A percentile compares a stretch with the other conserved stretches of the same genome.
phyloP scores from a whole-genome alignment of 1,139 yeast genomes.

The Scheffersomyces segobiensis region DNA sequence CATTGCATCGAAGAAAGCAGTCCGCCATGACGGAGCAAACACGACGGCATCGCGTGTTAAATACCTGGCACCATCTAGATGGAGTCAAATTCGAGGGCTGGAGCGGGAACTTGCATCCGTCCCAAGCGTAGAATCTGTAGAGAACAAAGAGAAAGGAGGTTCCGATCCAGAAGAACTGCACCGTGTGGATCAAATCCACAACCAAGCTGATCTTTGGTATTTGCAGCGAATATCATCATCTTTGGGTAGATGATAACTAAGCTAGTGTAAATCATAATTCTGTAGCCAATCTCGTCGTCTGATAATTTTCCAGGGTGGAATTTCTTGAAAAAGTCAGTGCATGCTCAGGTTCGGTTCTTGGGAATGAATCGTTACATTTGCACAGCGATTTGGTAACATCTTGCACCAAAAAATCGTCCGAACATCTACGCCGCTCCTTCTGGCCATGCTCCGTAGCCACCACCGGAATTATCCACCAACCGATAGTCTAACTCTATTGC shows the following conservation, averaged over 20 bases:
- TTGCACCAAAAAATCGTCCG: not conserved
- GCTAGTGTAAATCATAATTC: not conserved
- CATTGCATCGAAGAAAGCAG: not conserved
- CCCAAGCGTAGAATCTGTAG: not conserved
- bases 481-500: not conserved
- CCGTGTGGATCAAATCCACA: not conserved
- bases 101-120: not conserved
- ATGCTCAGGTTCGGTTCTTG: not conserved
- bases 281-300: not conserved
- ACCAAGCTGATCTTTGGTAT: not conserved
- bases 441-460: not conserved
- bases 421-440: not conserved
- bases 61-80: not conserved
- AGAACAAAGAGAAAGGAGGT: not conserved
- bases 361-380: not conserved
- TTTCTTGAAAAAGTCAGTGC: not conserved
- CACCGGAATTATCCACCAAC: not conserved
- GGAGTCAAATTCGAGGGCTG: not conserved
- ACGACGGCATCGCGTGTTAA: not conserved
- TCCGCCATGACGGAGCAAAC: not conserved
- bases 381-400: not conserved
- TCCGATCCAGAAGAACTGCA: not conserved
- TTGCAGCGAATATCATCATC: not conserved
- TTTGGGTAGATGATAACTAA: not conserved
- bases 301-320: not conserved